These are phyloP conservation scores for Aspergillus udagawae DNA, from an alignment of 2,329 filamentous ascomycete species.

Conservation along the genomic window DNA sequence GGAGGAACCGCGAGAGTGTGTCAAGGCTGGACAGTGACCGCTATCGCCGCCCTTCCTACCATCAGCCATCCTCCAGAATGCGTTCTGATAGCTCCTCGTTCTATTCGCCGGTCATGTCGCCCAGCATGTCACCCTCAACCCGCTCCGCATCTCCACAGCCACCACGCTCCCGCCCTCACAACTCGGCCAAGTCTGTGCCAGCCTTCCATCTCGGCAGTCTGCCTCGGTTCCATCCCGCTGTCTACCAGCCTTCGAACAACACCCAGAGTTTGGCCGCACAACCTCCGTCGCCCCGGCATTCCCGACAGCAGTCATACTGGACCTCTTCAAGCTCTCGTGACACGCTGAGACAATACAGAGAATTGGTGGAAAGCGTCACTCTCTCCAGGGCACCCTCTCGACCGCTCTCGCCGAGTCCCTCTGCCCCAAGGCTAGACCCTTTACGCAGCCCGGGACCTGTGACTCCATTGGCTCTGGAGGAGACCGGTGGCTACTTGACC, in stretches of 20 bases:
- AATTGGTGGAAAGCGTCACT: conserved; percentile 36
- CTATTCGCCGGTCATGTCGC: conserved; percentile 27
- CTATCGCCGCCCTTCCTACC: conserved; percentile 10
- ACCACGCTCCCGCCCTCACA: conserved; percentile 27
- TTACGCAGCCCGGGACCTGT: conserved; percentile 45
- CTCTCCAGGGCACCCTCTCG: conserved; percentile 27
- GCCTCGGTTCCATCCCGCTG: conserved; percentile 45
- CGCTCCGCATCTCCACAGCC: conserved; percentile 35
- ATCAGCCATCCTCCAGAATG: conserved; percentile 21
- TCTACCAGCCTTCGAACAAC: conserved; percentile 34
- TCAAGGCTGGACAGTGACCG: conserved; percentile 11
- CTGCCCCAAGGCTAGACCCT: conserved; percentile 43
- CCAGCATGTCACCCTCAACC: conserved; percentile 30
- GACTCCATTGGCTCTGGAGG: conserved; percentile 42
- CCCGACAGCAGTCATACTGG: conserved; percentile 29
- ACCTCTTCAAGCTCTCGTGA: conserved; percentile 35
- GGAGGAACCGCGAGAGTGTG: conserved; percentile 12
- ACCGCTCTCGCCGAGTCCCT: conserved; percentile 31
- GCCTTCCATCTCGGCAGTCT: conserved; percentile 38
- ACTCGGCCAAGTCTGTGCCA: conserved; percentile 32
- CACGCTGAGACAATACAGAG: conserved; percentile 39
- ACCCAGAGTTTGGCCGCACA: conserved; percentile 21
- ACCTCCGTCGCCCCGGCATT: conserved; percentile 31
- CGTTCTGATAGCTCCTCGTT: conserved; percentile 30
- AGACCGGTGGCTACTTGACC: conserved; percentile 39